Evolutionary conservation across 257 asterid genomes (phyloP), one percentile per base, ranked within the genome.

Genomic region (Oldenlandia corymbosa): DNA sequence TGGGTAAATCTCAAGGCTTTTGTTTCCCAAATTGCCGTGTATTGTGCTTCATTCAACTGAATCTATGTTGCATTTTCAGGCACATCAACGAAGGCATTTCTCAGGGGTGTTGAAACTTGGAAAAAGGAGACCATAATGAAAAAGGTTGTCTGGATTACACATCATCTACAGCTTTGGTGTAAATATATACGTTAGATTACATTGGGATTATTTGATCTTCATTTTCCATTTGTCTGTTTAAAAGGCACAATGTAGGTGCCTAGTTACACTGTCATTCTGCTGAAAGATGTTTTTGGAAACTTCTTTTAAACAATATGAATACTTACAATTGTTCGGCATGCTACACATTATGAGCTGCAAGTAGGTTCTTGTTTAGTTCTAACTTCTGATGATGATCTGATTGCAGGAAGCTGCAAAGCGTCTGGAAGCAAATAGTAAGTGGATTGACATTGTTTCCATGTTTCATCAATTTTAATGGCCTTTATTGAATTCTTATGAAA

Each of bases 81-180:
- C 50, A 87, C 97, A 48, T 92, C 99, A 43, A 87, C 95, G 47
- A 87, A 80, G 76, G 95, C 99, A 71, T 89, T 85, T 80, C 69
- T 89, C 6, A 85, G 89, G 80, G 99, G 99, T 36, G 80, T 89
- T 30, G 95, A 89, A 42, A 92, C 97, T 24, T 92, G 99, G 99
- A 89, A 84, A 72, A 87, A 87, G 66, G 97, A 92, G 78, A 89
- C 95, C 34, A 75, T 92, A 52, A 70, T 83, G 79, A 89, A 84
- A 77, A 84, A 84, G 96, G 99, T 82, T 36, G 14, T 30, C 31
- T 23, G 27, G 21, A 28, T n/a, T 37, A 31, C 23, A 21, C 43
- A 46, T 24, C 13, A 16, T 66, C 50, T 57, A n/a, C 23, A 31
- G 45, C 26, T 34, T 57, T 18, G 7, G 37, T 12, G 1, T 31